Percentiles rank a stretch among this genome's conserved stretches.
Conservation (phyloP, 192 early-diverging fungal genomes). For the Chytriomyces confervae region DNA sequence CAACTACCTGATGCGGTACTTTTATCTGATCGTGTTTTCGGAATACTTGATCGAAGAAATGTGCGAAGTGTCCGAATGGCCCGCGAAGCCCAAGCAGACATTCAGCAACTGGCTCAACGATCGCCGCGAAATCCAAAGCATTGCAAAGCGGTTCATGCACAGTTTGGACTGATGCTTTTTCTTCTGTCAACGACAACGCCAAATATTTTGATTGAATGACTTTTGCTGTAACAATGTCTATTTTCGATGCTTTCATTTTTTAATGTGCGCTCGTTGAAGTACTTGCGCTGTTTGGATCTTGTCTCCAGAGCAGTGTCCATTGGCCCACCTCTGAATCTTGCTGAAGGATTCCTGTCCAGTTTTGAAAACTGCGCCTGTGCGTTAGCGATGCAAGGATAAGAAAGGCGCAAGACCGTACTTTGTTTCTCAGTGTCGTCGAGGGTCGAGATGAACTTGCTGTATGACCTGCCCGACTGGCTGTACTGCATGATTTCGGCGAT, state of each 20-base stretch:
- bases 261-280: conserved; percentile 29
- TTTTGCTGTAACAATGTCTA: too few species aligned
- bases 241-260: conserved; percentile 1
- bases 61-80: conserved; percentile 16
- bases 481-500: conserved; percentile 47
- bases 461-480: conserved; percentile 47
- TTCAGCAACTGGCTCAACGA: conserved; percentile 64
- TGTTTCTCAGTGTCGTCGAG: conserved; percentile 53
- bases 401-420: conserved; percentile 26
- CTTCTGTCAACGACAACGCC: not conserved
- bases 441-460: conserved; percentile 42
- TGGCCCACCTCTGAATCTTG: conserved; percentile 41
- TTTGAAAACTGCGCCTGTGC: conserved; percentile 41
- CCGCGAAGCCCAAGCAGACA: conserved; percentile 36
- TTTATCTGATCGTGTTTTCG: conserved; percentile 71
- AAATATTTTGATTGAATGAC: too few species aligned
- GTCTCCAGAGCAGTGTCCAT: conserved; percentile 31
- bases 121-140: conserved; percentile 62
- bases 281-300: conserved; percentile 46
- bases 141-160: conserved; percentile 41
- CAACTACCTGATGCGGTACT: conserved; percentile 70
- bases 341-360: conserved; percentile 40
- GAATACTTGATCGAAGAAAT: conserved; percentile 64
- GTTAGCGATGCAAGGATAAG: not conserved
- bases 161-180: conserved; percentile 36